Evolutionary conservation across 1,284 basidiomycete genomes (phyloP), one percentile per base, ranked within the genome.

Genomic region (Tausonia pullulans): DNA sequence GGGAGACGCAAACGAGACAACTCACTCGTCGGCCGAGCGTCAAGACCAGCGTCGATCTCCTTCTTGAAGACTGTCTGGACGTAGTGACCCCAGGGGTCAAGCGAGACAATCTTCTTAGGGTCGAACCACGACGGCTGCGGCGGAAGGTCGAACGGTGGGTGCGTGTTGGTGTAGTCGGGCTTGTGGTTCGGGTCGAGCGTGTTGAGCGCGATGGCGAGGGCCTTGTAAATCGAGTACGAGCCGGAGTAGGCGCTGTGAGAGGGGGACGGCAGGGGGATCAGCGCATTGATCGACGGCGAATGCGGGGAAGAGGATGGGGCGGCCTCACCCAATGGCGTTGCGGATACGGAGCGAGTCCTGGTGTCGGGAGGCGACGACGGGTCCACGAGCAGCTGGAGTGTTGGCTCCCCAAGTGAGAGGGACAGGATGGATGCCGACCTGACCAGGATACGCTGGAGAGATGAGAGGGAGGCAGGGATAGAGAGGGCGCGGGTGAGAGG

Each of bases 21-120:
- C 27, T 27, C 27, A 27, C 27, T 95, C 66, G 88, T 90, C 0
- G 90, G 92, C n/a, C 90, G 79, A 45, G 91, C 80, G 73, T 94
- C 90, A 60, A 93, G 74, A 0, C 84, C 84, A 43, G 81, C 82
- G 52, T 86, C 82, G 62, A 84, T 80, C 75, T 90, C 85, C 67
- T 78, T 3, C 69, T 53, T 76, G 74, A 61, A 77, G 71, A 61
- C 72, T 68, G 49, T 69, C 14, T 89, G 91, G 0, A 87, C 87
- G 65, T 97, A 80, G 72, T 97, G 94, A 3, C 94, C 94, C 84
- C 86, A 97, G 0, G 94, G 94, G 74, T 98, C 95, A 74, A 98
- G 87, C 2, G 87, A 87, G 45, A 96, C 92, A 73, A 98, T 96
- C 82, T 91, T 93, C 70, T 72, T 75, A 2, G 83, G 81, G 69